These are phyloP conservation scores for Saccharomycopsis fermentans DNA, from an alignment of 805 yeast genomes.

Conservation along the genomic window DNA sequence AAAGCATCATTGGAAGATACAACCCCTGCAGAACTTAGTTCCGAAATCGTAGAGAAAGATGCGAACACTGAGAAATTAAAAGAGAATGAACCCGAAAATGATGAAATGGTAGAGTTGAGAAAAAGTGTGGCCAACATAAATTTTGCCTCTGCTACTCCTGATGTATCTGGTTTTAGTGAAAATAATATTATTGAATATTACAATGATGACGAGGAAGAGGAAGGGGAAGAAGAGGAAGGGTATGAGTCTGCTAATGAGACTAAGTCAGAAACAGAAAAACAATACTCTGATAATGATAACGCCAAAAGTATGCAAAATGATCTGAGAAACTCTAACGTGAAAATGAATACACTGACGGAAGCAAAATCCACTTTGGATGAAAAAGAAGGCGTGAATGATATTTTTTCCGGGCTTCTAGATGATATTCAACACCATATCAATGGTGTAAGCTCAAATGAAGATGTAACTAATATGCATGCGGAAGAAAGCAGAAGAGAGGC, in stretches of 20 bases:
- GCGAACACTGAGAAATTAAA: slow-evolving; percentile 23
- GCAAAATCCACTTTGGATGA: not conserved
- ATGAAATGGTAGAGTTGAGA: not conserved
- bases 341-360: slow-evolving; percentile 11
- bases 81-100: not conserved
- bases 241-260: not conserved
- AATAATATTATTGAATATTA: slow-evolving; percentile 23
- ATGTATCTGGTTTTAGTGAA: slow-evolving; percentile 15
- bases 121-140: not conserved
- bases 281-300: slow-evolving; percentile 21
- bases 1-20: not conserved
- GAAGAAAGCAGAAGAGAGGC: slow-evolving; percentile 10
- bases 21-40: not conserved
- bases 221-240: slow-evolving; percentile 14
- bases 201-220: slow-evolving; percentile 19
- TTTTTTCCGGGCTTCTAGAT: not conserved
- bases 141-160: not conserved
- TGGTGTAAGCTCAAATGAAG: slow-evolving; percentile 4
- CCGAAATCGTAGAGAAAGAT: slow-evolving; percentile 23
- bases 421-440: not conserved
- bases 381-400: slow-evolving; percentile 2
- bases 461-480: not conserved
- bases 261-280: slow-evolving; percentile 20
- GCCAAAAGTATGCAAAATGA: slow-evolving; percentile 18
- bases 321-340: slow-evolving; percentile 22